Percentiles rank a stretch among this genome's conserved stretches.
Evolutionary conservation across 2,329 filamentous ascomycete genomes (phyloP).

Genomic region (Ascochyta pisi): DNA sequence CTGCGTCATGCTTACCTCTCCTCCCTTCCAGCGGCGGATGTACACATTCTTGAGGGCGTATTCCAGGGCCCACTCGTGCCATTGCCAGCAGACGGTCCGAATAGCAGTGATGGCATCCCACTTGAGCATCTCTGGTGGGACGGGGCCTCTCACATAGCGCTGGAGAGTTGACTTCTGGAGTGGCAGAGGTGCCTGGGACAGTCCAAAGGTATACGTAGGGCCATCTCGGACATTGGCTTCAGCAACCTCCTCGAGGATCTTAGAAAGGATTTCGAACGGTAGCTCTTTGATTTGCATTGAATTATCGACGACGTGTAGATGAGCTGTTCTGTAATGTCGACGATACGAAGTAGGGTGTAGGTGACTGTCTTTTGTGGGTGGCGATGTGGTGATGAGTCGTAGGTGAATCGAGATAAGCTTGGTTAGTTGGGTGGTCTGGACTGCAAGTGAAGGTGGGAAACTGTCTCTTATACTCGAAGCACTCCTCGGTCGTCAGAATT

Average conservation of each 20-base stretch:
- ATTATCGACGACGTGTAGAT: constrained; percentile 22
- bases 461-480: constrained; percentile 37
- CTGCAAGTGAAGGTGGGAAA: constrained; percentile 12
- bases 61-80: constrained; percentile 61
- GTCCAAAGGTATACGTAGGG: constrained; percentile 60
- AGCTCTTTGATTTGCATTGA: constrained; percentile 58
- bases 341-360: constrained; percentile 9
- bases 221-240: constrained; percentile 56
- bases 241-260: constrained; percentile 59
- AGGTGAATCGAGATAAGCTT: constrained; percentile 14
- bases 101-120: constrained; percentile 60
- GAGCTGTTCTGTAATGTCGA: not conserved
- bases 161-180: constrained; percentile 54
- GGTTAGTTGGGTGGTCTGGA: constrained; percentile 25
- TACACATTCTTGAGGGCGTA: constrained; percentile 61
- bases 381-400: constrained; percentile 13
- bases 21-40: constrained; percentile 60
- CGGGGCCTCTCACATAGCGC: constrained; percentile 59
- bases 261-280: constrained; percentile 59
- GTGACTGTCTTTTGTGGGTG: constrained; percentile 10
- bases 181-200: constrained; percentile 58
- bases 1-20: constrained; percentile 39
- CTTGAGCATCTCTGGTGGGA: constrained; percentile 58
- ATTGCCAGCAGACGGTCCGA: constrained; percentile 57
- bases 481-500: constrained; percentile 12